phyloP scores from a whole-genome alignment of 495 filamentous ascomycete genomes.

The Podospora anserina region DNA sequence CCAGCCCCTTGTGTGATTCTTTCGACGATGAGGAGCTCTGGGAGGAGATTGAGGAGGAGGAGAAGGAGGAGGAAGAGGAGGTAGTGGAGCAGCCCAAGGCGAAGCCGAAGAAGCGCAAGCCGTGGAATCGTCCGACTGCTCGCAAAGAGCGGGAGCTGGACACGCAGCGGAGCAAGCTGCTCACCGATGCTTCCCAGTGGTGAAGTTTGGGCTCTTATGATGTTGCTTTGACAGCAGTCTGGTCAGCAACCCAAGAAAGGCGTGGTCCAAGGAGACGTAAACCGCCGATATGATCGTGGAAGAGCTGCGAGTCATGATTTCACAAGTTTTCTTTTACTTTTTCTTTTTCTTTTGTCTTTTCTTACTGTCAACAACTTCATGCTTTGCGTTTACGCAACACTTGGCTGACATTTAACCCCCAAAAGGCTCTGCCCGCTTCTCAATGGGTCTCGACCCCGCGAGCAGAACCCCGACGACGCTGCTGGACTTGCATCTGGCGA shows the following conservation, averaged over 20 bases:
- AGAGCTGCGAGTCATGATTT: neutral
- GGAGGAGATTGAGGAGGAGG: neutral
- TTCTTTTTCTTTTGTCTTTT: neutral
- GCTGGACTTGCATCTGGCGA: constrained; percentile 54
- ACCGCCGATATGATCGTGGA: no score
- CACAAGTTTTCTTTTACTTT: neutral
- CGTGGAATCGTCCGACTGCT: neutral
- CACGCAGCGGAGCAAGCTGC: neutral
- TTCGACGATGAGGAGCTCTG: neutral
- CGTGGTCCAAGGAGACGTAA: neutral
- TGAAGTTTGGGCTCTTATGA: neutral
- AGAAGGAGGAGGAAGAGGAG: neutral
- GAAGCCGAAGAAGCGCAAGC: neutral
- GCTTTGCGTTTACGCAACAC: neutral
- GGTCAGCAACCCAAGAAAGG: neutral
- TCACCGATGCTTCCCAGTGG: neutral
- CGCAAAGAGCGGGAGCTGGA: neutral
- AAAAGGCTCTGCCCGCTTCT: constrained; percentile 76
- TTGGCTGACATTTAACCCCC: constrained; percentile 36
- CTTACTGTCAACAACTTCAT: neutral
- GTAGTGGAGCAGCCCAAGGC: neutral
- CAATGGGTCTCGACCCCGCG: constrained; percentile 77
- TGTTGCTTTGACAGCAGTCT: neutral
- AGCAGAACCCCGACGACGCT: constrained; percentile 54
- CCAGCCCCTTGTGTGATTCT: neutral